Evolutionary conservation across 1,284 basidiomycete species (phyloP).

Genomic region (Ustilago cynodontis): DNA sequence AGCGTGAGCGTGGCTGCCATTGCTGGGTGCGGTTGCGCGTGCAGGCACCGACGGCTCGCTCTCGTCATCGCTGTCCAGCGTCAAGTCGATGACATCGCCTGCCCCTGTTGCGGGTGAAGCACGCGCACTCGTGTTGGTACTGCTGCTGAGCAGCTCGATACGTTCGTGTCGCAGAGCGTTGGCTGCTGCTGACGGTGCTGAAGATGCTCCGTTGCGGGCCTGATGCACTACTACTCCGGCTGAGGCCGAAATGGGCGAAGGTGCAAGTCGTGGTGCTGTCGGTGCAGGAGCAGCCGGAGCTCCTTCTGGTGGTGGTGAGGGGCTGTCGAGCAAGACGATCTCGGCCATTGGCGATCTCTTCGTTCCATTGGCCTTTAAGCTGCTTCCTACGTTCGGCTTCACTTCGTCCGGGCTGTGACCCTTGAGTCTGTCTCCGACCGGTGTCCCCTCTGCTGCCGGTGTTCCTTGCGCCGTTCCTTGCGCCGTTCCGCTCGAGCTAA

Average conservation of each 20-base stretch:
- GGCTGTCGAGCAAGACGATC: constrained; percentile 45
- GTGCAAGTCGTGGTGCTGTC: not conserved
- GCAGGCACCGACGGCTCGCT: constrained; percentile 29
- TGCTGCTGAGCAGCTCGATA: constrained; percentile 37
- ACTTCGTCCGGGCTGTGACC: constrained; percentile 19
- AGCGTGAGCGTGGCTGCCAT: constrained; percentile 7
- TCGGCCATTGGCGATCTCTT: constrained; percentile 16
- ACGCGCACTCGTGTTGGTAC: constrained; percentile 24
- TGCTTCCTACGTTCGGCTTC: constrained; percentile 13
- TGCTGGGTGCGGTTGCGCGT: constrained; percentile 20
- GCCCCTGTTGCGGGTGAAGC: constrained; percentile 22
- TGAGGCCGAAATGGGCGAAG: not conserved
- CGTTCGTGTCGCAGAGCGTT: constrained; percentile 22
- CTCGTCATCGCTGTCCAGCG: constrained; percentile 52
- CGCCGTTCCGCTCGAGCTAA: constrained; percentile 62
- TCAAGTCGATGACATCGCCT: constrained; percentile 48
- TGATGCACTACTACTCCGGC: not conserved
- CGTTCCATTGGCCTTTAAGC: constrained; percentile 13
- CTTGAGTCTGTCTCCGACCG: constrained; percentile 13
- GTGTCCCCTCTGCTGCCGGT: constrained; percentile 19
- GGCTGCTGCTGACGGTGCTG: constrained; percentile 6
- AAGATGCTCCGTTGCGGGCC: constrained; percentile 9
- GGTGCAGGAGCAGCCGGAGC: constrained; percentile 4
- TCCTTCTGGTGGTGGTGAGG: constrained; percentile 27
- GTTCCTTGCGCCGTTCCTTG: constrained; percentile 21